Evolutionary conservation across 2,329 filamentous ascomycete species (phyloP), one percentile per base, ranked within the genome.

Genomic region (Venturia oleaginea): DNA sequence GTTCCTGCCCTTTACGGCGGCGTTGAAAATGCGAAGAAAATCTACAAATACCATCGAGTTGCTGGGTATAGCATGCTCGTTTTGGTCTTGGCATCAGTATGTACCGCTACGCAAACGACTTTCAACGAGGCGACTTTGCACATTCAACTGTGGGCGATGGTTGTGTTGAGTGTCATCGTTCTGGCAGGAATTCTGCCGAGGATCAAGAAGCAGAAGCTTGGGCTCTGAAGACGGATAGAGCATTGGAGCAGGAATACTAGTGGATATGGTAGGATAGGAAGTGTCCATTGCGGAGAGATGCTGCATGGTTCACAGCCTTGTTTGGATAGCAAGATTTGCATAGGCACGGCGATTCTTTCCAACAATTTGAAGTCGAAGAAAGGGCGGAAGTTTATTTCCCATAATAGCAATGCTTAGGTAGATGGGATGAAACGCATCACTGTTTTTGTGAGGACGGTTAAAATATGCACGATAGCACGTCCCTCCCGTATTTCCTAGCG

Each of bases 1-100:
- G 79, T 84, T 2, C 92, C 92, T 0, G 72, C 73, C 0, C 70
- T 96, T 1, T 95, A 93, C 70, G 92, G 92, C 5, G 86, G 90
- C 64, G 86, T 88, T 67, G 86, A 90, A 32, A 86, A 86, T 3
- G 93, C 92, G 24, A 95, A 92, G 81, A 81, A 81, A 30, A 75
- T 96, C 51, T 97, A 93, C 82, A 97, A 96, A 77, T 96, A 92
- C 71, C 94, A 97, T 75, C 85, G 93, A 37, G 77, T 83, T 63
- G 83, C 81, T 27, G 94, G 93, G 2, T 97, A 99, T 73, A 68
- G 85, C 8, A 78, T 92, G 65, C 77, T 93, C 63, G 71, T 87
- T 61, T 71, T 95, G 70, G 81, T 93, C 67, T 76, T 96, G 67
- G 85, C 84, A 11, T 94, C 92, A 0, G 83, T 96, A 46, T 79